Conservation (phyloP, 371 early-diverging fungal species). For the Mortierella sp. region DNA sequence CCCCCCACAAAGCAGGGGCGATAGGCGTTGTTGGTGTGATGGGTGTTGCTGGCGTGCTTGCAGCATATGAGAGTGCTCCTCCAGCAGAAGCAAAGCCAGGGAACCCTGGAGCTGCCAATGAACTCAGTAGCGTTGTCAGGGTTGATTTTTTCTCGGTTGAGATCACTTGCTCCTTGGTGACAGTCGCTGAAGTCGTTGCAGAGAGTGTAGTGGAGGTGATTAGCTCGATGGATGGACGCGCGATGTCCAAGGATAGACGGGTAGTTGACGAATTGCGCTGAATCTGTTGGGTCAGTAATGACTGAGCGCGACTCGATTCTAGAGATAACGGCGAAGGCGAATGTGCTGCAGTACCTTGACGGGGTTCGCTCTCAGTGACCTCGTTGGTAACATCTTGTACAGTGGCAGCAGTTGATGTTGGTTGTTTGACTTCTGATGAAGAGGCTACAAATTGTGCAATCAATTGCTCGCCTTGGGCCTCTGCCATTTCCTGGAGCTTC, state of each 20-base stretch:
- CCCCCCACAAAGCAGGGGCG: background rate
- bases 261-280: conserved; percentile 11
- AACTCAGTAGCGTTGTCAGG: conserved; percentile 9
- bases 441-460: background rate
- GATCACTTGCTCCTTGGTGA: conserved; percentile 18
- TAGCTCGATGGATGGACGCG: background rate
- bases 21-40: background rate
- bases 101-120: conserved; percentile 23
- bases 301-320: conserved; percentile 21
- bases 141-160: conserved; percentile 22
- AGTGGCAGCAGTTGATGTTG: too few relatives aligned
- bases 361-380: background rate
- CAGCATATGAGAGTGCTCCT: background rate
- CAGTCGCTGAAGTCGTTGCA: background rate
- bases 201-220: background rate
- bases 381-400: too few relatives aligned
- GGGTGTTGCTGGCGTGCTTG: background rate
- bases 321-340: background rate
- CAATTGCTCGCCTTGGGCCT: conserved; percentile 15
- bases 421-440: background rate
- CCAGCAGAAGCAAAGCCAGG: conserved; percentile 9
- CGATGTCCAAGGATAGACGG: conserved; percentile 15
- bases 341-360: background rate
- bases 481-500: conserved; percentile 22
- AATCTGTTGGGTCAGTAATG: conserved; percentile 32